These are phyloP conservation scores for Teunomyces panamensis DNA, from an alignment of 805 yeast genomes.

Conservation along the genomic window DNA sequence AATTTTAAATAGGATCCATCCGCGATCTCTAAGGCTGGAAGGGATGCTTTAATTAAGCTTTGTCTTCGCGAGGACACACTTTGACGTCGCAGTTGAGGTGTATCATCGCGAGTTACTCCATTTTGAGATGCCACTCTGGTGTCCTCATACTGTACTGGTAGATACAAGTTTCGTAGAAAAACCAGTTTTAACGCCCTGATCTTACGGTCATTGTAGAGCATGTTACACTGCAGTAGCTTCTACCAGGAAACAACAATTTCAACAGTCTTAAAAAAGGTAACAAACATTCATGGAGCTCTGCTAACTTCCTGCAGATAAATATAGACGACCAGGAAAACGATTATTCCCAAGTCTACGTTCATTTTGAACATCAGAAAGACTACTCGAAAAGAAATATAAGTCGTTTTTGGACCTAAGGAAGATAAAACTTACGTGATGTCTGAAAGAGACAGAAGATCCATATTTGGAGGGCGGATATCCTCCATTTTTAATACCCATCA, in stretches of 20 bases:
- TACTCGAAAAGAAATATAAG: neutral
- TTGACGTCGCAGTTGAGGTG: conserved; percentile 2
- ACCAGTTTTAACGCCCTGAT: conserved; percentile 12
- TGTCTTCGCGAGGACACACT: neutral
- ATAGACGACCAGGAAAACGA: neutral
- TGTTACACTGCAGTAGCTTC: neutral
- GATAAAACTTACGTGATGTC: neutral
- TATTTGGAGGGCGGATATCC: conserved; percentile 29
- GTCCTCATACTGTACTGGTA: neutral
- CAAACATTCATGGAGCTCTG: too few species aligned
- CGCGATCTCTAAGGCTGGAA: neutral
- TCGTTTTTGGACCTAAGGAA: neutral
- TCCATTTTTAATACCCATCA: conserved; percentile 24
- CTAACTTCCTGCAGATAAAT: neutral
- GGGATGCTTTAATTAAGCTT: neutral
- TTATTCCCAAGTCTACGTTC: neutral
- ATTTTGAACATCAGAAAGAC: neutral
- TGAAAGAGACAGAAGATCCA: conserved; percentile 15
- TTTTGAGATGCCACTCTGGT: neutral
- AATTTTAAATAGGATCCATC: conserved; percentile 9
- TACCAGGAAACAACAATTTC: neutral
- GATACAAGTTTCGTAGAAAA: conserved; percentile 15
- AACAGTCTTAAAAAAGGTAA: too few species aligned
- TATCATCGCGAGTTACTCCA: neutral
- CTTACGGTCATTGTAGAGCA: conserved; percentile 10